phyloP scores from a whole-genome alignment of 768 basidiomycete species.

The Saitozyma sp. region DNA sequence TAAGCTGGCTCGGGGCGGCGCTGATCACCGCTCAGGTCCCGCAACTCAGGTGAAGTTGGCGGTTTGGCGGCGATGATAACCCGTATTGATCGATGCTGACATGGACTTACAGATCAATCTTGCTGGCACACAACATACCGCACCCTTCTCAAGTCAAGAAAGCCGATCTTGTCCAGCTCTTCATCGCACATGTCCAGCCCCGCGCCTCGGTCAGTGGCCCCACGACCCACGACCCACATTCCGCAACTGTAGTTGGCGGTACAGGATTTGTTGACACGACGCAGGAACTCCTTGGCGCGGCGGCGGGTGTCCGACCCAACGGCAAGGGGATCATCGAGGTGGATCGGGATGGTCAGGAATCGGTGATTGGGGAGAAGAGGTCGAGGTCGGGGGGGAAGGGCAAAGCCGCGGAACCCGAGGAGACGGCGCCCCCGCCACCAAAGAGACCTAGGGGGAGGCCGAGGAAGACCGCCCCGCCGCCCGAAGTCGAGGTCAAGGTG shows the following conservation, averaged over 20 bases:
- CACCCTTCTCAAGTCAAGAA: slow-evolving; percentile 40
- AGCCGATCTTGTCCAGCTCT: slow-evolving; percentile 42
- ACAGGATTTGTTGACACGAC: not conserved
- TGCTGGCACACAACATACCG: slow-evolving; percentile 34
- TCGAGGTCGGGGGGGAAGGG: slow-evolving; percentile 2
- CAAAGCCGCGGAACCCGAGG: slow-evolving; percentile 5
- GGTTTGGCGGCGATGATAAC: not conserved
- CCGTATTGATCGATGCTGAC: not conserved
- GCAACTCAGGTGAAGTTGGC: slow-evolving; percentile 39
- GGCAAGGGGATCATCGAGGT: slow-evolving; percentile 32
- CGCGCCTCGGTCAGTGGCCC: slow-evolving; percentile 34
- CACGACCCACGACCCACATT: not conserved
- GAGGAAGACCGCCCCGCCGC: slow-evolving; percentile 1
- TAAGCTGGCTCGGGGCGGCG: not conserved
- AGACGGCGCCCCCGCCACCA: slow-evolving; percentile 1
- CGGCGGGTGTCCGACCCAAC: slow-evolving; percentile 25
- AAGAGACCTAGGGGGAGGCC: slow-evolving; percentile 15
- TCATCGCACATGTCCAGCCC: slow-evolving; percentile 35
- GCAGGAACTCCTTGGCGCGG: slow-evolving; percentile 15
- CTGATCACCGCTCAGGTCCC: slow-evolving; percentile 33
- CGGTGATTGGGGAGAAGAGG: too few relatives aligned
- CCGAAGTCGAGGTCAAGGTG: not conserved
- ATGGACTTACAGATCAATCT: slow-evolving; percentile 28
- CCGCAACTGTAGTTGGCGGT: too few relatives aligned
- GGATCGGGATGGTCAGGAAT: not conserved